Percentiles rank a stretch among this genome's conserved stretches.
These are phyloP conservation scores for Agaricus blazei DNA, from an alignment of 768 basidiomycete species.

Conservation along the genomic window DNA sequence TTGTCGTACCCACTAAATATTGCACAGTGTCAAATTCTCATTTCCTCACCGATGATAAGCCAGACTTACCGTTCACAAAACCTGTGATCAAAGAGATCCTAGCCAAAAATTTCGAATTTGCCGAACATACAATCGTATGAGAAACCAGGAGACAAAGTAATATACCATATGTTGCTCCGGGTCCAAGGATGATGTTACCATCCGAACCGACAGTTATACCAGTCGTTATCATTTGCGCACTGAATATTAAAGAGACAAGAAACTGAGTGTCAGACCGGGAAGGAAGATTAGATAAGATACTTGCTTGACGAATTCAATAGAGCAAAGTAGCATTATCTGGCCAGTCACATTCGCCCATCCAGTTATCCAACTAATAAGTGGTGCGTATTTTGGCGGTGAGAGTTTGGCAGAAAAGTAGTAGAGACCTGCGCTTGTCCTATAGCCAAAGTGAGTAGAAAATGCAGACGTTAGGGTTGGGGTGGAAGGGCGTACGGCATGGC, in stretches of 20 bases:
- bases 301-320: conserved; percentile 54
- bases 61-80: conserved; percentile 41
- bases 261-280: too few relatives aligned
- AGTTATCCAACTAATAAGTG: conserved; percentile 63
- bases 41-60: neutral
- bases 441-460: neutral
- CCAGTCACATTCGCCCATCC: conserved; percentile 43
- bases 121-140: conserved; percentile 55
- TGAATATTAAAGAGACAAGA: neutral
- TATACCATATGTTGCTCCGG: conserved; percentile 54
- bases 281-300: neutral
- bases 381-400: conserved; percentile 55
- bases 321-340: conserved; percentile 47
- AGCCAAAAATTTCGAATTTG: conserved; percentile 51
- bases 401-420: conserved; percentile 78
- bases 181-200: conserved; percentile 37
- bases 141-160: conserved; percentile 46
- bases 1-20: conserved; percentile 45
- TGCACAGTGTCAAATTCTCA: neutral
- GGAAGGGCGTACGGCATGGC: conserved; percentile 50
- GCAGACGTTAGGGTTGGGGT: neutral
- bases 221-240: conserved; percentile 61
- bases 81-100: conserved; percentile 55
- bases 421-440: conserved; percentile 70
- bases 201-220: conserved; percentile 51